phyloP scores from a whole-genome alignment of 2,329 filamentous ascomycete genomes.

The Orbilia javanica region DNA sequence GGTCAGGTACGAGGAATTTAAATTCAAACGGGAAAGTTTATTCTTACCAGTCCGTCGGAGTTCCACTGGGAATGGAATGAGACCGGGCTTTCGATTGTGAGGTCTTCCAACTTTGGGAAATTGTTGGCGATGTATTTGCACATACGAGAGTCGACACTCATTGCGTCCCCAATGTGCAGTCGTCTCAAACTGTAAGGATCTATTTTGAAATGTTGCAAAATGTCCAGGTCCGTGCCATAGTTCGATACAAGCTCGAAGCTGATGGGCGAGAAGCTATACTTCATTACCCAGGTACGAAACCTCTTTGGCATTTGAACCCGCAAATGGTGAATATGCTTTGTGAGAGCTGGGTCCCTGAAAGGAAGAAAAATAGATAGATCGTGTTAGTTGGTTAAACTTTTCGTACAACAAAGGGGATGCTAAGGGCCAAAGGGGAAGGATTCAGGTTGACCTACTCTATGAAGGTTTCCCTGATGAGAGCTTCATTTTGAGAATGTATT shows the following conservation, averaged over 20 bases:
- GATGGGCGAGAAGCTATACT: constrained; percentile 54
- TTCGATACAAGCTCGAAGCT: constrained; percentile 55
- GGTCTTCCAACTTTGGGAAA: constrained; percentile 49
- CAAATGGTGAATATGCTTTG: constrained; percentile 53
- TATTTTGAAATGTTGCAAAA: constrained; percentile 55
- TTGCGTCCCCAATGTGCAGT: constrained; percentile 52
- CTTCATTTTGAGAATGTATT: constrained; percentile 55
- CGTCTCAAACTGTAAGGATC: constrained; percentile 50
- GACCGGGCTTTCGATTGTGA: constrained; percentile 57
- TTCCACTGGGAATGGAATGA: constrained; percentile 59
- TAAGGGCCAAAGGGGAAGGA: neutral
- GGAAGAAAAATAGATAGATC: neutral
- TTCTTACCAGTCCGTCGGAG: constrained; percentile 57
- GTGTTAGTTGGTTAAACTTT: constrained; percentile 22
- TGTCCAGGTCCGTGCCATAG: constrained; percentile 55
- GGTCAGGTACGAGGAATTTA: constrained; percentile 6
- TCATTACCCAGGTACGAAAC: constrained; percentile 57
- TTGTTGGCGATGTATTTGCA: constrained; percentile 57
- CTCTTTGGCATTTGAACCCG: constrained; percentile 58
- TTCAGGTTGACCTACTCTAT: constrained; percentile 35
- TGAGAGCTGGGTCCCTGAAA: constrained; percentile 46
- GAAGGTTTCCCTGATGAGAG: constrained; percentile 50
- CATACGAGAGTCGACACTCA: constrained; percentile 58
- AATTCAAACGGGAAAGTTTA: constrained; percentile 22
- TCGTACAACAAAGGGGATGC: constrained; percentile 3